Percentiles rank a stretch among this genome's conserved stretches.
Conservation (phyloP, 2,329 filamentous ascomycete species). For the Periconia sp. region DNA sequence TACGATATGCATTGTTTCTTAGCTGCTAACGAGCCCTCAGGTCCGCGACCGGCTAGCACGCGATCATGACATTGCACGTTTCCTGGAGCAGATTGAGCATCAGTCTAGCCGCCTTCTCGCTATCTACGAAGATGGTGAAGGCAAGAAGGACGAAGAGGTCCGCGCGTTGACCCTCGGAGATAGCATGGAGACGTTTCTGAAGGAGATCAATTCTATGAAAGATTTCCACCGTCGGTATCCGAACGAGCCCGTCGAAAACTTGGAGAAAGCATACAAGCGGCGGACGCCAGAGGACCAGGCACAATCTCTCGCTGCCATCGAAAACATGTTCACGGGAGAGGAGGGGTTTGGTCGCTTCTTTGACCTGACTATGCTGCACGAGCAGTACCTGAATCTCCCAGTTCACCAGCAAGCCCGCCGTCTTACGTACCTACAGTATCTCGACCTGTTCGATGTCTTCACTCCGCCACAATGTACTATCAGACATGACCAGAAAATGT, state of each 20-base stretch:
- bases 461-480: constrained; percentile 73
- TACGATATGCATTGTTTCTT: neutral
- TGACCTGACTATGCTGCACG: constrained; percentile 83
- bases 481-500: constrained; percentile 83
- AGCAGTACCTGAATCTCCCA: constrained; percentile 87
- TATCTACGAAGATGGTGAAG: constrained; percentile 82
- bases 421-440: constrained; percentile 88
- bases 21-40: constrained; percentile 52
- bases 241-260: constrained; percentile 92
- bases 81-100: constrained; percentile 84
- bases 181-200: constrained; percentile 89
- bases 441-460: constrained; percentile 90
- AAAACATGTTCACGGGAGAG: constrained; percentile 94
- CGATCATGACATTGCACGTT: constrained; percentile 89
- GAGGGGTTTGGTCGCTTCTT: constrained; percentile 93
- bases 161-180: constrained; percentile 85
- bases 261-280: constrained; percentile 88
- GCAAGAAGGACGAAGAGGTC: constrained; percentile 76
- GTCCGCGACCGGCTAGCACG: constrained; percentile 87
- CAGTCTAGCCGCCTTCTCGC: constrained; percentile 82
- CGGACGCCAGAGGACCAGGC: constrained; percentile 66
- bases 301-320: constrained; percentile 72
- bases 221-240: constrained; percentile 90
- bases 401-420: constrained; percentile 72
- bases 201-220: constrained; percentile 79